Evolutionary conservation across 768 basidiomycete species (phyloP).

Genomic region (Kwoniella sp.): DNA sequence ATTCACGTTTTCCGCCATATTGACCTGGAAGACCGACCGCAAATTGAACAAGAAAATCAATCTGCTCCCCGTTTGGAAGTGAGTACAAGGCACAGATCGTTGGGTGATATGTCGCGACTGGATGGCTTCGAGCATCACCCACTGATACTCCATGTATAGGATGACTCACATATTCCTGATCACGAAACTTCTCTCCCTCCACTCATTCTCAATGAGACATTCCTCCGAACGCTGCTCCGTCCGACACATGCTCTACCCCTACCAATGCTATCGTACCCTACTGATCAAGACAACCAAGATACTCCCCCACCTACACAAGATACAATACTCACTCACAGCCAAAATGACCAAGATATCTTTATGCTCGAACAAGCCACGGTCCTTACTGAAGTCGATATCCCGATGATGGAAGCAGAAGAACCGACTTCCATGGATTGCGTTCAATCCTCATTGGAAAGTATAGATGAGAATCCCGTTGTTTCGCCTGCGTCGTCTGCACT

Average conservation of each 20-base stretch:
- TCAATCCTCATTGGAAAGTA: slow-evolving; percentile 4
- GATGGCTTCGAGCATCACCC: too few species aligned
- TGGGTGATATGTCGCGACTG: too few species aligned
- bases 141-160: neutral
- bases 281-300: neutral
- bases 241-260: neutral
- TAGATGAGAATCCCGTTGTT: neutral
- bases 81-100: too few species aligned
- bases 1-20: slow-evolving; percentile 15
- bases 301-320: neutral
- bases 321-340: neutral
- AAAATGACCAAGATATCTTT: neutral
- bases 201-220: slow-evolving; percentile 16
- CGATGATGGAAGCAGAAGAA: neutral
- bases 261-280: neutral
- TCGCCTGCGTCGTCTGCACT: neutral
- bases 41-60: neutral
- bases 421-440: neutral
- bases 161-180: slow-evolving; percentile 12
- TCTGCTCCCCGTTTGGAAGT: too few species aligned
- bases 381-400: neutral
- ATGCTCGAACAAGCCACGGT: neutral
- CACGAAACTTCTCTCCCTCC: slow-evolving; percentile 7
- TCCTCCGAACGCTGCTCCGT: slow-evolving; percentile 9
- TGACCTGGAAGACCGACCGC: neutral